A percentile compares a stretch with the other conserved stretches of the same genome.
Conservation (phyloP, 139 green algal species). For the Micromonas commoda region DNA sequence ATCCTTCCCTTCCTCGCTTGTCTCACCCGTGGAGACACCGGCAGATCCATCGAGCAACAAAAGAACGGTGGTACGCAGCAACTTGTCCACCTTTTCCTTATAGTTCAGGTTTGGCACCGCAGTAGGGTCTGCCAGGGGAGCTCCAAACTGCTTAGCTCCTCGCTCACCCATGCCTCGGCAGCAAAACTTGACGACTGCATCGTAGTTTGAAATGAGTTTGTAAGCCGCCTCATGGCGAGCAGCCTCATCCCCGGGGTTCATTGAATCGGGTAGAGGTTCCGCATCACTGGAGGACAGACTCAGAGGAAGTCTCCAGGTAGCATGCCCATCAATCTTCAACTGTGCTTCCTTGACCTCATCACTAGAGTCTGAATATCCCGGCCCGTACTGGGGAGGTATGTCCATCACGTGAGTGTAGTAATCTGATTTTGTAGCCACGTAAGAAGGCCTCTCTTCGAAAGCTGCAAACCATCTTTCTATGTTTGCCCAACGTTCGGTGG, state of each 20-base stretch:
- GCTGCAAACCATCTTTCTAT: constrained; percentile 37
- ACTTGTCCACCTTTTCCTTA: background rate
- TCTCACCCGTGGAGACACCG: background rate
- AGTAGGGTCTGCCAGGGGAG: constrained; percentile 30
- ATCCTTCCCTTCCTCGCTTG: background rate
- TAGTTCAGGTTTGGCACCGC: constrained; percentile 24
- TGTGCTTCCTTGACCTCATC: constrained; percentile 12
- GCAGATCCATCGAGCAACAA: constrained; percentile 11
- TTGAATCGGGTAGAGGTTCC: constrained; percentile 2
- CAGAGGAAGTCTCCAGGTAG: constrained; percentile 11
- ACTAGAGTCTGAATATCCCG: constrained; percentile 12
- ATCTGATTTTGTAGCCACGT: constrained; percentile 32
- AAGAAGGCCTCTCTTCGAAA: constrained; percentile 31
- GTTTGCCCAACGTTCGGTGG: constrained; percentile 14
- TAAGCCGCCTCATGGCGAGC: constrained; percentile 30
- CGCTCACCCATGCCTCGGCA: constrained; percentile 21
- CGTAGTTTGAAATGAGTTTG: constrained; percentile 16
- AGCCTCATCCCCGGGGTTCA: constrained; percentile 15
- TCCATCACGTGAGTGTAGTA: constrained; percentile 42
- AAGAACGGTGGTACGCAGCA: background rate
- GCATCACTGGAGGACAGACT: background rate
- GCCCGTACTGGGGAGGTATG: constrained; percentile 38
- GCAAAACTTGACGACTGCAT: constrained; percentile 21
- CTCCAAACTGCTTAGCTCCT: constrained; percentile 15
- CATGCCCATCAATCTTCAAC: background rate